These are phyloP conservation scores for Ogataea glucozyma DNA, from an alignment of 805 yeast genomes.

Conservation along the genomic window DNA sequence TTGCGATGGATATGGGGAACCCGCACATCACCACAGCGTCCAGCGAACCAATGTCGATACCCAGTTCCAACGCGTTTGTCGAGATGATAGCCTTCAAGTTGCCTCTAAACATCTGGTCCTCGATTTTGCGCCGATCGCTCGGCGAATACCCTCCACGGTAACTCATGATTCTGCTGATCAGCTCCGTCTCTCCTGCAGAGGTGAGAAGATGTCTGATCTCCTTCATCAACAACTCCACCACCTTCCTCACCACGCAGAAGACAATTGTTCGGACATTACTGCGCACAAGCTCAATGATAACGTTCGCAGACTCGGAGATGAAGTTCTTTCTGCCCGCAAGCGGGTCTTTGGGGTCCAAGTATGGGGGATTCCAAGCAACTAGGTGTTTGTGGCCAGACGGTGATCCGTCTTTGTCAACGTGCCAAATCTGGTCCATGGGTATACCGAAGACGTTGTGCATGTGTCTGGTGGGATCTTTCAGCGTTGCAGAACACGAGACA, in stretches of 20 bases:
- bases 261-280: conserved; percentile 78
- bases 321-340: conserved; percentile 65
- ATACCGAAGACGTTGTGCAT: conserved; percentile 77
- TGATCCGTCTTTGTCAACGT: conserved; percentile 81
- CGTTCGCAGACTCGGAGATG: conserved; percentile 72
- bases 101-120: conserved; percentile 87
- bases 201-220: conserved; percentile 64
- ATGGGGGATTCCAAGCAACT: conserved; percentile 85
- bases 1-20: conserved; percentile 83
- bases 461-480: conserved; percentile 69
- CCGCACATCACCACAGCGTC: conserved; percentile 94
- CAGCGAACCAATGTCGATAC: conserved; percentile 90
- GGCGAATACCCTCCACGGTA: conserved; percentile 95
- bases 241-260: conserved; percentile 82
- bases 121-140: conserved; percentile 82
- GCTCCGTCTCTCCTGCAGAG: conserved; percentile 44
- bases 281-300: conserved; percentile 65
- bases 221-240: conserved; percentile 86
- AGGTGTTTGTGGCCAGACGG: conserved; percentile 77
- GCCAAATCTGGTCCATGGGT: conserved; percentile 46
- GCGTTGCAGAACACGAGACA: conserved; percentile 93
- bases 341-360: conserved; percentile 57
- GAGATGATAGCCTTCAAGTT: conserved; percentile 83
- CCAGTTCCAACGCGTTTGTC: conserved; percentile 93
- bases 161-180: conserved; percentile 74